phyloP scores from a whole-genome alignment of 345 rosid genomes.

The Heritiera fomes region DNA sequence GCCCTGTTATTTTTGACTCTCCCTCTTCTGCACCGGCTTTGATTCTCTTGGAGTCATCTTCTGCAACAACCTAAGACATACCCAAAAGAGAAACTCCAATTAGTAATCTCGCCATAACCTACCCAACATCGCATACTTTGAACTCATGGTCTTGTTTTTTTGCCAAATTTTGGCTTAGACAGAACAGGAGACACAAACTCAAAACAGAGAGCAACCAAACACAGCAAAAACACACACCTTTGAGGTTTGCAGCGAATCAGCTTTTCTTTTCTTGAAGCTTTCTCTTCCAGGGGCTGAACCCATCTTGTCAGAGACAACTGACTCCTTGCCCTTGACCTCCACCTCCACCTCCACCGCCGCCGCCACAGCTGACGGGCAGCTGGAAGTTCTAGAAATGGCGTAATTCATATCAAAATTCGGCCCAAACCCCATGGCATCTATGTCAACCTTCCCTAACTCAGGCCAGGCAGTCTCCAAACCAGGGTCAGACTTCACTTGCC shows the following conservation, averaged over 20 bases:
- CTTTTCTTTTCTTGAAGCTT: constrained; percentile 69
- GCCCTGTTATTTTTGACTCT: constrained; percentile 62
- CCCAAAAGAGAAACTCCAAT: constrained; percentile 15
- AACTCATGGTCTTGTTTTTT: neutral
- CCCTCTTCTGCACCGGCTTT: constrained; percentile 50
- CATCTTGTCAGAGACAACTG: constrained; percentile 34
- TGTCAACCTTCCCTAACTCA: constrained; percentile 29
- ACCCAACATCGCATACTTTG: neutral
- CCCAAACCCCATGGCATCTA: constrained; percentile 27
- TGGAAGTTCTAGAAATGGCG: constrained; percentile 40
- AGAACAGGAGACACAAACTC: neutral
- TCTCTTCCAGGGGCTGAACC: constrained; percentile 37
- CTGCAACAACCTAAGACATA: constrained; percentile 41
- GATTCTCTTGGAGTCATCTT: constrained; percentile 43
- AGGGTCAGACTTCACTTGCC: constrained; percentile 48
- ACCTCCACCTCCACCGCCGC: constrained; percentile 27
- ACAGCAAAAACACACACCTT: constrained; percentile 34
- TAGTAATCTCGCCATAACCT: constrained; percentile 19
- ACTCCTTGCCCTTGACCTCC: constrained; percentile 30
- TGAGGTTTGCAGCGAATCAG: constrained; percentile 34
- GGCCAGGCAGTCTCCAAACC: constrained; percentile 44
- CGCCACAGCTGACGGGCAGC: constrained; percentile 44
- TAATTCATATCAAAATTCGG: constrained; percentile 35
- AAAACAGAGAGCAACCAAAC: constrained; percentile 5
- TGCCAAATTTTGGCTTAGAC: neutral